Conservation (phyloP, 1,284 basidiomycete genomes). For the Gastroboletus turbinatus region DNA sequence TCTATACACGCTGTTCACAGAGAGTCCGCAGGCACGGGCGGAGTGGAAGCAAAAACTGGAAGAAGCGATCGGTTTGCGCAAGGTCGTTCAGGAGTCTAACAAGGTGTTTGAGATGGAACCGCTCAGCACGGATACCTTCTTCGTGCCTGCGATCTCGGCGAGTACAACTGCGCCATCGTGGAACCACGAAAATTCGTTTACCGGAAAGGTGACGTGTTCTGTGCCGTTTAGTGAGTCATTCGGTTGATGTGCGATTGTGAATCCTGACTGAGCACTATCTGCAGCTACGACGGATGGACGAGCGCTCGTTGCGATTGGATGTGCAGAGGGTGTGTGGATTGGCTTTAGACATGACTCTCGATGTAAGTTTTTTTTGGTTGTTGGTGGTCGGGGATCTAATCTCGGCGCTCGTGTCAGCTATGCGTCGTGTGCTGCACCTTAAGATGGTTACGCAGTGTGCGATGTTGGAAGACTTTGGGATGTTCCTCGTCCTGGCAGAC, state of each 20-base stretch:
- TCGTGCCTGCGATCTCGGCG: constrained; percentile 59
- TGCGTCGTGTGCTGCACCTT: constrained; percentile 87
- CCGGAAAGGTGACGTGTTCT: constrained; percentile 90
- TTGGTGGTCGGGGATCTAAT: not conserved
- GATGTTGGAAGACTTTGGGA: constrained; percentile 92
- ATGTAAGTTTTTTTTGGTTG: constrained; percentile 49
- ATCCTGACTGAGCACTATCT: constrained; percentile 13
- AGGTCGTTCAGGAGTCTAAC: constrained; percentile 87
- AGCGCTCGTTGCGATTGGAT: constrained; percentile 87
- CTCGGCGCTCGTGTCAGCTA: constrained; percentile 45
- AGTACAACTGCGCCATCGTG: constrained; percentile 52
- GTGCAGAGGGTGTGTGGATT: constrained; percentile 96
- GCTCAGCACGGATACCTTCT: constrained; percentile 83
- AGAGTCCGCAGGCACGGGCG: constrained; percentile 66
- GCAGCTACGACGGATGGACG: constrained; percentile 81
- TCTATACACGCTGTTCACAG: constrained; percentile 82
- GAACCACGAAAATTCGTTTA: constrained; percentile 73
- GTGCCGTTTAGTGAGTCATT: constrained; percentile 81
- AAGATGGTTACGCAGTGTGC: constrained; percentile 92
- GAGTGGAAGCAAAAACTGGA: constrained; percentile 92
- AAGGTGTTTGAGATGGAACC: constrained; percentile 91
- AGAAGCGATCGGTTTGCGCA: constrained; percentile 83
- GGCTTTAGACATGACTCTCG: constrained; percentile 86
- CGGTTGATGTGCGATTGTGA: not conserved
- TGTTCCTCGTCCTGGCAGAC: constrained; percentile 93